Base-by-base conservation (phyloP, 495 filamentous ascomycete species). In the Hypoxylon trugodes region DNA sequence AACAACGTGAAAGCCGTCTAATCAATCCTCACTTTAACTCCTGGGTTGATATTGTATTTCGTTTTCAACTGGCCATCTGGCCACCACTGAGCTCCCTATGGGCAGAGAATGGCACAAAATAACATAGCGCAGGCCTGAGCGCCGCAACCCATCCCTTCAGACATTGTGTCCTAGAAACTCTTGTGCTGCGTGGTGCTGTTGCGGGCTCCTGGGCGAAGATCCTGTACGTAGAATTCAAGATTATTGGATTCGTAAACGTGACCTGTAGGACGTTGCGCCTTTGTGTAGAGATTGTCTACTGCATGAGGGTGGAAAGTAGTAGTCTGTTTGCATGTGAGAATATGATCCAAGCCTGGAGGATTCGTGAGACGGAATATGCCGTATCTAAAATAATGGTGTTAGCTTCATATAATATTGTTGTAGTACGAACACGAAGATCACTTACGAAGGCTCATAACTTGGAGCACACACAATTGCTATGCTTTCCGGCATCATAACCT, bases 401-500 rank as follows among this genome's bases (percentile, higher is more conserved):
- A 72, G 58, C 19, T 51, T 47, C 12, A 30, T 33, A n/a, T 33
- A 33, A 35, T 48, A 35, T 1, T 37, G 36, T 2, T 38, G 28
- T 42, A 13, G 15, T 8, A 42, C 5, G 33, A 41, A 7, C 22
- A 30, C 19, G 12, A 50, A 19, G 32, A 54, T n/a, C 18, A 86
- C 87, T 79, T 74, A 91, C 84, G 83, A 87, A 36, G 92, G 91
- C 10, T 81, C 78, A 58, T 89, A 89, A 38, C 83, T 89, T 9
- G 95, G 95, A 24, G 96, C 91, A 75, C 96, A 98, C 40, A 98
- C 95, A 63, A 98, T 96, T 6, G 96, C 95, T 69, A 98, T 94
- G 69, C 90, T 93, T 79, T 98, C 95, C 12, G 90, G 86, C 72
- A 98, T 82, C 92, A 95, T 96, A 21, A 91, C 84, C 73, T 98